Base-by-base conservation (phyloP, 164 flowering plant genomes). In the Hamamelis virginiana region DNA sequence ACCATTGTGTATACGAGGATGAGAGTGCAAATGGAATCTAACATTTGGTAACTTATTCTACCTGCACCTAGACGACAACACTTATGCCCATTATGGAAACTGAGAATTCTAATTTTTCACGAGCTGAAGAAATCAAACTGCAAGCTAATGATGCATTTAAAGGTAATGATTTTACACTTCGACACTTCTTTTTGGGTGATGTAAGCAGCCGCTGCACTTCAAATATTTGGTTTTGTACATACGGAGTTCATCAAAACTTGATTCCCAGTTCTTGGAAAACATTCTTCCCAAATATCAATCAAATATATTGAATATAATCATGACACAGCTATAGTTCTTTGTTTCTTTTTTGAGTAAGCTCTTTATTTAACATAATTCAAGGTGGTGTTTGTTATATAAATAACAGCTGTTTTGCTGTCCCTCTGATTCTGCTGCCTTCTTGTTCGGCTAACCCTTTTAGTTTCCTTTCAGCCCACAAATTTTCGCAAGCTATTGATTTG, bases 101-200 rank as follows among this genome's bases (percentile, higher is more conserved):
- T 63, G 80, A 69, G 67, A 80, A 79, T 59, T 80, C 87, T n/a
- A 76, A 79, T 69, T 56, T 71, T 45, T 80, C 91, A 41, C 80
- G 66, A 63, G 95, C 98, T 55, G 98, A 95, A 80, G 92, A 87
- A 78, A 45, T 88, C 68, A 95, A 92, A 81, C 46, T 74, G 59
- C 78, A 67, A 38, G 99, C 98, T 6, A 95, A 95, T 80, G 98
- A 92, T 69, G 96, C 98, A 61, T 95, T 91, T 72, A 95, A 92
- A 81, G 95, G 99, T 92, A 64, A 48, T 27, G 23, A 27, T 45
- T 26, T 65, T 38, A n/a, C 59, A 22, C 12, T 64, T n/a, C 21
- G 21, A 18, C 25, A 13, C 2, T n/a, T 46, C 15, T 16, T 48
- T 51, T 44, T 27, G 19, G 26, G 23, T 58, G 16, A 28, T 21